Percentiles rank a stretch among this genome's conserved stretches.
These are phyloP conservation scores for Lupinus albus DNA, from an alignment of 306 rosid species.

Conservation along the genomic window DNA sequence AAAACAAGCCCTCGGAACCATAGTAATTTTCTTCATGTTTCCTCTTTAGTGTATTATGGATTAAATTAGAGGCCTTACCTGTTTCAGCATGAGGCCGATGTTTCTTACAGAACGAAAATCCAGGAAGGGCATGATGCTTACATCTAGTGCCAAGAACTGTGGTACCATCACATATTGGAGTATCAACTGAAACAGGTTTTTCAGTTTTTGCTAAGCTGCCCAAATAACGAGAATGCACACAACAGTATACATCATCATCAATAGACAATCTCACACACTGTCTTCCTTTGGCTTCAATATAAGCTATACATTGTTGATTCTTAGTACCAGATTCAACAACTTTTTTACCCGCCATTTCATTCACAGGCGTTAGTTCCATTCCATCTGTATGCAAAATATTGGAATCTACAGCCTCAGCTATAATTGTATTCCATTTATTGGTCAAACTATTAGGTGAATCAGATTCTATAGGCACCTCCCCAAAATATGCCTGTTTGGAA, in stretches of 20 bases:
- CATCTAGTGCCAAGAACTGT: slow-evolving; percentile 78
- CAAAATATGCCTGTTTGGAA: slow-evolving; percentile 39
- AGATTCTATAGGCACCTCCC: too few species aligned
- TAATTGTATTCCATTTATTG: slow-evolving; percentile 53
- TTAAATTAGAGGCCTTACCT: slow-evolving; percentile 34
- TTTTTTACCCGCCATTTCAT: slow-evolving; percentile 44
- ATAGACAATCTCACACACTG: slow-evolving; percentile 82
- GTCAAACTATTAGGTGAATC: slow-evolving; percentile 36
- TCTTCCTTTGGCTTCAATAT: slow-evolving; percentile 83
- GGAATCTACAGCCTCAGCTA: slow-evolving; percentile 50
- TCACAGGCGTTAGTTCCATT: slow-evolving; percentile 52
- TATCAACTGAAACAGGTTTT: slow-evolving; percentile 28
- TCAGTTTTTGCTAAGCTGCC: slow-evolving; percentile 57
- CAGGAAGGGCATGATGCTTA: slow-evolving; percentile 78
- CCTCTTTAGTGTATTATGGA: slow-evolving; percentile 54
- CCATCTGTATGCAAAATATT: slow-evolving; percentile 44
- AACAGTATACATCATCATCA: slow-evolving; percentile 82
- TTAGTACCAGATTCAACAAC: slow-evolving; percentile 49
- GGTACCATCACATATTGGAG: slow-evolving; percentile 68
- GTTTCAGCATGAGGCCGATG: slow-evolving; percentile 59
- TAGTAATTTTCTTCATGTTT: slow-evolving; percentile 54
- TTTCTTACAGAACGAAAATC: slow-evolving; percentile 78
- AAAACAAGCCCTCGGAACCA: slow-evolving; percentile 44
- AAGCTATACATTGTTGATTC: slow-evolving; percentile 70
- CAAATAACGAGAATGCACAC: slow-evolving; percentile 75